phyloP scores from a whole-genome alignment of 2,329 filamentous ascomycete species.

The Cladosporium velox region DNA sequence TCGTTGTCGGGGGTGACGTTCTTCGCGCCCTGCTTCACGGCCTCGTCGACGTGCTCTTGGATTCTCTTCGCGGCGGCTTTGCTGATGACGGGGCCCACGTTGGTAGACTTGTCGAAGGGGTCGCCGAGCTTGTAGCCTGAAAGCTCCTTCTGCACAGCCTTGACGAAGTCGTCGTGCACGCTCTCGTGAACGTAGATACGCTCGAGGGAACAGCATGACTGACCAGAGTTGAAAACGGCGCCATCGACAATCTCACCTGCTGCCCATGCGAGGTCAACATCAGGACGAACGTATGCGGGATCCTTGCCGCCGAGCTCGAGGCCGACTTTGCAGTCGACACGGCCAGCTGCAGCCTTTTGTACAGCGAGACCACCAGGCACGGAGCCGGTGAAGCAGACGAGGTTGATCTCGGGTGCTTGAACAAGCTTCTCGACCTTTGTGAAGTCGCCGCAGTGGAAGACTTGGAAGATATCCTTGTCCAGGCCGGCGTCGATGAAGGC shows the following conservation, averaged over 20 bases:
- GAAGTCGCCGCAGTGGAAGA: slow-evolving; percentile 85
- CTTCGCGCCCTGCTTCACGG: slow-evolving; percentile 77
- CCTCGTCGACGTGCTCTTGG: slow-evolving; percentile 77
- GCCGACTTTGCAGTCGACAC: slow-evolving; percentile 76
- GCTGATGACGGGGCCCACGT: slow-evolving; percentile 87
- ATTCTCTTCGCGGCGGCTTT: slow-evolving; percentile 75
- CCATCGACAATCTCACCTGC: slow-evolving; percentile 95
- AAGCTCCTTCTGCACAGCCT: slow-evolving; percentile 77
- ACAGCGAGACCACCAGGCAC: slow-evolving; percentile 84
- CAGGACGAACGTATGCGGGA: slow-evolving; percentile 81
- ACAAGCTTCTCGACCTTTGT: slow-evolving; percentile 76
- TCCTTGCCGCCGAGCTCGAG: slow-evolving; percentile 95
- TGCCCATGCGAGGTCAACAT: slow-evolving; percentile 87
- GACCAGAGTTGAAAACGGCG: slow-evolving; percentile 96
- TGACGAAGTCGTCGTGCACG: slow-evolving; percentile 80
- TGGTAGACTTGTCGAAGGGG: slow-evolving; percentile 74
- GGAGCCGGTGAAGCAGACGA: slow-evolving; percentile 92
- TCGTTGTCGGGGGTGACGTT: slow-evolving; percentile 81
- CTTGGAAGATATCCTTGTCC: slow-evolving; percentile 81
- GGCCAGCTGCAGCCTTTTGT: slow-evolving; percentile 79
- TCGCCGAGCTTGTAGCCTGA: slow-evolving; percentile 82
- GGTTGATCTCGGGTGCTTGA: slow-evolving; percentile 71
- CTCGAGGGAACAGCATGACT: slow-evolving; percentile 93
- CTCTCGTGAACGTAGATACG: slow-evolving; percentile 85
- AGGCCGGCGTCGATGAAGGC: slow-evolving; percentile 80